Evolutionary conservation across 1,139 yeast genomes (phyloP), one percentile per base, ranked within the genome.

Genomic region (Scheffersomyces quercinus): DNA sequence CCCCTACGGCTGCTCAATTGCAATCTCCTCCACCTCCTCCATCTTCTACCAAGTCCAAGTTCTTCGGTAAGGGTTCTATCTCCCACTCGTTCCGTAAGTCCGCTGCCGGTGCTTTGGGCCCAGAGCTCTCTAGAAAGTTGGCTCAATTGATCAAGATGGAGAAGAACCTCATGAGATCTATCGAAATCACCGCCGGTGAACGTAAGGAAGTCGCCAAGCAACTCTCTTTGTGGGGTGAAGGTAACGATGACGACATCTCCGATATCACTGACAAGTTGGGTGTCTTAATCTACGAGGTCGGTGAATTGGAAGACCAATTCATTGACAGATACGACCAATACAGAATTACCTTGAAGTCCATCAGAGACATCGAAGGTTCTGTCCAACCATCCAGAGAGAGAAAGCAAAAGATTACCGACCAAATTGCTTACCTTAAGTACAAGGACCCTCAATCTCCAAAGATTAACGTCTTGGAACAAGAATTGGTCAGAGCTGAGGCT

Each of bases 301-400:
- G 93, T 70, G 95, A 86, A 69, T 76, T 86, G 62, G 95, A 88
- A 70, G 95, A 86, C 69, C 91, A 85, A 67, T 88, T 83, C 73
- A 86, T 87, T 59, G 93, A 85, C 73, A 83, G 85, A 69, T 85
- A 87, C 65, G 95, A 88, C 62, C 93, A 85, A 68, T 85, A 86
- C 75, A 82, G 95, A 75, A 79, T 86, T 61, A 85, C 93, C 44
- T 70, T 88, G 64, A 87, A 87, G 70, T 77, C 88, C 35, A 81
- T 88, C 60, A 79, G 95, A 71, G 87, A 88, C 70, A 86, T 88
- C 56, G 95, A 88, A 71, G 88, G 87, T 44, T 84, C 91, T 38
- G 93, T 88, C 49, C 93, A 86, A 68, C 95, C 95, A 44, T 83
- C 91, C 40, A 78, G 95, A 71, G 91, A 86, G 69, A 83, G 95